Evolutionary conservation across 768 basidiomycete genomes (phyloP).

Genomic region (Pholiota molesta): DNA sequence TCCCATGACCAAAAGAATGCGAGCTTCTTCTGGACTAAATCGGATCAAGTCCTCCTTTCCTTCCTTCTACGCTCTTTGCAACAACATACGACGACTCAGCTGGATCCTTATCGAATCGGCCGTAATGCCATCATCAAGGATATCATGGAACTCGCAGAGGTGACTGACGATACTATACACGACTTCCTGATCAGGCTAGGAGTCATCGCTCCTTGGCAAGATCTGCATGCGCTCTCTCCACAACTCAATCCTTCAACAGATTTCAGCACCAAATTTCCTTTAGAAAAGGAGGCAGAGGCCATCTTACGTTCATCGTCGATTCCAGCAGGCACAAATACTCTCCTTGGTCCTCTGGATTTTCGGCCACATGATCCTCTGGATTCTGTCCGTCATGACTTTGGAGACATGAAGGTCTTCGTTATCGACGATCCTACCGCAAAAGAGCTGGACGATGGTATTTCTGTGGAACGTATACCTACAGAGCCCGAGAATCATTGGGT

Average conservation of each 20-base stretch:
- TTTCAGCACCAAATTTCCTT: conserved; percentile 30
- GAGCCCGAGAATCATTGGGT: conserved; percentile 74
- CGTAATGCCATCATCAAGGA: conserved; percentile 61
- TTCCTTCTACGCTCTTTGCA: conserved; percentile 62
- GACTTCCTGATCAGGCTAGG: conserved; percentile 71
- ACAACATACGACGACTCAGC: conserved; percentile 49
- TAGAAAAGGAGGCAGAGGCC: conserved; percentile 27
- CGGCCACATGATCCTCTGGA: conserved; percentile 66
- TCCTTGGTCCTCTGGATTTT: conserved; percentile 66
- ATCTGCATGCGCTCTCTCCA: conserved; percentile 47
- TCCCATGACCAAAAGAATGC: conserved; percentile 22
- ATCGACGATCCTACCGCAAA: conserved; percentile 80
- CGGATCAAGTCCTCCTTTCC: conserved; percentile 59
- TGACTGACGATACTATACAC: conserved; percentile 41
- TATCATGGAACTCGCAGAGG: conserved; percentile 38
- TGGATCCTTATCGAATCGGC: conserved; percentile 61
- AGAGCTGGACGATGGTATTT: conserved; percentile 94
- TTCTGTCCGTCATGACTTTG: conserved; percentile 84
- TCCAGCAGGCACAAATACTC: conserved; percentile 26
- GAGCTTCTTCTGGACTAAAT: conserved; percentile 45
- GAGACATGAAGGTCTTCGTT: conserved; percentile 77
- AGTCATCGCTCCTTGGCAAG: conserved; percentile 81
- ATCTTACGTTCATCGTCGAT: conserved; percentile 32
- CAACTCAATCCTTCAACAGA: conserved; percentile 38
- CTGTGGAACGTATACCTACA: conserved; percentile 67